Conservation (phyloP, 2,329 filamentous ascomycete genomes). For the Ambrosiella xylebori region DNA sequence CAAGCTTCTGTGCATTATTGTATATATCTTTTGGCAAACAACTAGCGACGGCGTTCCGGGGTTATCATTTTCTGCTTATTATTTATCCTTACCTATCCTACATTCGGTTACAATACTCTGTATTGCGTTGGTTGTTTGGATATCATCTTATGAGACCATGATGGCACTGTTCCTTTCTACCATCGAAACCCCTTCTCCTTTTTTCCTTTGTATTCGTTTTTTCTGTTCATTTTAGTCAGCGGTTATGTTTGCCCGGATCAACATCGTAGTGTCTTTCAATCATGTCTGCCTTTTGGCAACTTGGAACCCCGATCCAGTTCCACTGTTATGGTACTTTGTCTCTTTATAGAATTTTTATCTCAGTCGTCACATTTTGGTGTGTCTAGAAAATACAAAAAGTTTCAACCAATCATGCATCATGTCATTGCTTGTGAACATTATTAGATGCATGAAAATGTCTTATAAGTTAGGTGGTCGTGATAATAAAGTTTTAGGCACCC, state of each 20-base stretch:
- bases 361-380: slow-evolving; percentile 5
- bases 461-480: too few relatives aligned
- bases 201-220: slow-evolving; percentile 2
- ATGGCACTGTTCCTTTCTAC: slow-evolving; percentile 1
- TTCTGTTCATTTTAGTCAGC: neutral
- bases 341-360: slow-evolving; percentile 10
- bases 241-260: slow-evolving; percentile 11
- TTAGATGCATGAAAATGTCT: too few relatives aligned
- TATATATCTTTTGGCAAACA: slow-evolving; percentile 10
- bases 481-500: too few relatives aligned
- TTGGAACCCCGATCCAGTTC: slow-evolving; percentile 10
- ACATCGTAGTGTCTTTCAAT: slow-evolving; percentile 12
- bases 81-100: neutral
- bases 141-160: neutral
- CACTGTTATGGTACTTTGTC: slow-evolving; percentile 6
- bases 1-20: slow-evolving; percentile 4
- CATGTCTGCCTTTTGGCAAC: slow-evolving; percentile 13
- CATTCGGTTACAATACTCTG: too few relatives aligned
- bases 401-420: neutral
- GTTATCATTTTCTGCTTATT: slow-evolving; percentile 4
- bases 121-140: neutral
- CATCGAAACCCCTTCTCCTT: neutral
- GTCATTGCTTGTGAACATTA: too few relatives aligned
- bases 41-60: slow-evolving; percentile 10
- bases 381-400: slow-evolving; percentile 8